phyloP scores from a whole-genome alignment of 495 filamentous ascomycete species.

The Aspergillus nidulans region DNA sequence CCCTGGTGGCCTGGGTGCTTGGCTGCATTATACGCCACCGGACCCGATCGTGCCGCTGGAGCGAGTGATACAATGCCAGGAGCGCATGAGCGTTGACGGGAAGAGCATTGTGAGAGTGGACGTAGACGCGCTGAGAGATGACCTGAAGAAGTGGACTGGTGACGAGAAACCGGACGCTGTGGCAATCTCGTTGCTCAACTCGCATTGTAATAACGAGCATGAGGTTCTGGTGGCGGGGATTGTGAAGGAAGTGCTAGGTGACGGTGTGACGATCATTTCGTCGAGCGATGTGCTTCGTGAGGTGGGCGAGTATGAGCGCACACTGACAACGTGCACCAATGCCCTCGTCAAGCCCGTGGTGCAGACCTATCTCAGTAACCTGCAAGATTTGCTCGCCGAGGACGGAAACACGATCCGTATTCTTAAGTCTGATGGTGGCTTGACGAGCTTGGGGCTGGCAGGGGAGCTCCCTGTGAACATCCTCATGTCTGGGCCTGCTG shows the following conservation, averaged over 20 bases:
- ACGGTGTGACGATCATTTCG: constrained; percentile 35
- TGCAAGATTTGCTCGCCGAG: constrained; percentile 28
- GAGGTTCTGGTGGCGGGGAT: constrained; percentile 34
- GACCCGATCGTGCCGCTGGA: constrained; percentile 48
- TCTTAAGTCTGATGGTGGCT: constrained; percentile 46
- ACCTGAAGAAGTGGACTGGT: constrained; percentile 18
- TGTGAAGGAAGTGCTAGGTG: constrained; percentile 33
- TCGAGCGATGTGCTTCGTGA: constrained; percentile 46
- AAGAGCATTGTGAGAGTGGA: constrained; percentile 38
- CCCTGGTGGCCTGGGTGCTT: constrained; percentile 44
- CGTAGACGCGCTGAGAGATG: constrained; percentile 27
- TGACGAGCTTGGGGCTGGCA: constrained; percentile 42
- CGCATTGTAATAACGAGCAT: constrained; percentile 40
- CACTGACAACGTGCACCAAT: constrained; percentile 48
- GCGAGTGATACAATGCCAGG: constrained; percentile 43
- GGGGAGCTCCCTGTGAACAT: constrained; percentile 44
- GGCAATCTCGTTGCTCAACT: constrained; percentile 46
- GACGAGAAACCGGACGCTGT: constrained; percentile 41
- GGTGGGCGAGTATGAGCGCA: constrained; percentile 49
- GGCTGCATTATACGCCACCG: constrained; percentile 44
- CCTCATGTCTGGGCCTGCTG: constrained; percentile 47
- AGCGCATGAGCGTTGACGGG: constrained; percentile 43
- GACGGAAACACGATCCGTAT: constrained; percentile 43
- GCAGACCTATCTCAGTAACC: constrained; percentile 38
- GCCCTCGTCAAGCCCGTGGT: constrained; percentile 48